Percentiles rank a stretch among this genome's conserved stretches.
These are phyloP conservation scores for Malassezia dermatis DNA, from an alignment of 1,284 basidiomycete species.

Conservation along the genomic window DNA sequence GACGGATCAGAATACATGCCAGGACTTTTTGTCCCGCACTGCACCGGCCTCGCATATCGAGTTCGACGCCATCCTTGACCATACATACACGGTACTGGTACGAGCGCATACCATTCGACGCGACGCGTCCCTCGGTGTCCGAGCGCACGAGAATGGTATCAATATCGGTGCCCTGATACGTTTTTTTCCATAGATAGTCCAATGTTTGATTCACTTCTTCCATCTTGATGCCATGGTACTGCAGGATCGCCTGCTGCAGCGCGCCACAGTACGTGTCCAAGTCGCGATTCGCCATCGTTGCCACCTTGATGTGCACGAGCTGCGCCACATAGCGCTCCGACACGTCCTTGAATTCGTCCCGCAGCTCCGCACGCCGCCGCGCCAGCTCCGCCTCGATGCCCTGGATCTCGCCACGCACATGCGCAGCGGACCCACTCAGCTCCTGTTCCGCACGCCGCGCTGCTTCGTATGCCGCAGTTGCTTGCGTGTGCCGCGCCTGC, in stretches of 20 bases:
- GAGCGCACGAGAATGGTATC: slow-evolving; percentile 93
- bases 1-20: slow-evolving; percentile 94
- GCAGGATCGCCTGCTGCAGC: slow-evolving; percentile 91
- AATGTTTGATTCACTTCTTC: slow-evolving; percentile 91
- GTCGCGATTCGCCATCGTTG: slow-evolving; percentile 43
- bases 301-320: slow-evolving; percentile 75
- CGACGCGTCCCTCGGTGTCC: slow-evolving; percentile 63
- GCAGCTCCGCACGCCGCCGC: slow-evolving; percentile 61
- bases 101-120: slow-evolving; percentile 52
- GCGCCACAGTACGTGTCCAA: slow-evolving; percentile 93
- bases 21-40: slow-evolving; percentile 97
- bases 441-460: slow-evolving; percentile 63
- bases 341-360: slow-evolving; percentile 73
- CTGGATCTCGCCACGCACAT: slow-evolving; percentile 36
- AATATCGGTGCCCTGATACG: slow-evolving; percentile 97
- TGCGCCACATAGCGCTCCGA: slow-evolving; percentile 78
- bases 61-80: slow-evolving; percentile 96
- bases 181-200: slow-evolving; percentile 76
- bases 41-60: slow-evolving; percentile 98
- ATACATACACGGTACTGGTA: slow-evolving; percentile 96
- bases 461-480: slow-evolving; percentile 65
- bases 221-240: slow-evolving; percentile 98
- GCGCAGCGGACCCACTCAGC: slow-evolving; percentile 57
- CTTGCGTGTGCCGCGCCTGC: slow-evolving; percentile 55
- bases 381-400: slow-evolving; percentile 33